phyloP scores from a whole-genome alignment of 345 rosid species.

The Eutrema heterophyllum region DNA sequence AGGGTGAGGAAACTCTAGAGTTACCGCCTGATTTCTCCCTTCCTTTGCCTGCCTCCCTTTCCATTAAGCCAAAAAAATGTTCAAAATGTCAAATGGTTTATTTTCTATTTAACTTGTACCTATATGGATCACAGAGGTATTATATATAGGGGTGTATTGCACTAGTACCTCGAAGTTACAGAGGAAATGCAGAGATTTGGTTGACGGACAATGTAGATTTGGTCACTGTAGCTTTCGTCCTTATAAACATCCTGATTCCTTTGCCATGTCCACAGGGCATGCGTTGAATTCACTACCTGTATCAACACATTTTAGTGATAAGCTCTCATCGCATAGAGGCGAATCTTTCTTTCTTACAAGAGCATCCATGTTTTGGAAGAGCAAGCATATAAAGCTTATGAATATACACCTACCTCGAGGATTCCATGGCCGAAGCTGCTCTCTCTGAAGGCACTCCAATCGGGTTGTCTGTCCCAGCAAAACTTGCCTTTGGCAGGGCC shows the following conservation, averaged over 20 bases:
- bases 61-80: not conserved
- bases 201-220: slow-evolving; percentile 67
- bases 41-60: slow-evolving; percentile 4
- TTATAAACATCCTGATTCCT: slow-evolving; percentile 69
- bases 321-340: not conserved
- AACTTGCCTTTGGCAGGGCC: slow-evolving; percentile 81
- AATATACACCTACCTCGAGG: slow-evolving; percentile 48
- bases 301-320: not conserved
- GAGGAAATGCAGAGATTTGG: slow-evolving; percentile 44
- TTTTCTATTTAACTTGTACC: not conserved
- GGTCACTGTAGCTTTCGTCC: slow-evolving; percentile 55
- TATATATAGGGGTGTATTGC: not conserved
- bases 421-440: slow-evolving; percentile 94
- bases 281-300: slow-evolving; percentile 71
- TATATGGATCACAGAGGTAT: slow-evolving; percentile 1
- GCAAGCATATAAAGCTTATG: not conserved
- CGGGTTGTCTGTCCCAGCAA: slow-evolving; percentile 80
- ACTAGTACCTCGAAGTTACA: slow-evolving; percentile 20
- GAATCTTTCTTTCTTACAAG: not conserved
- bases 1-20: not conserved
- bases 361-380: not conserved
- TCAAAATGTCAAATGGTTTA: not conserved
- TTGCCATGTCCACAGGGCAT: slow-evolving; percentile 89
- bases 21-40: not conserved
- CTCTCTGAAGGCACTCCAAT: slow-evolving; percentile 84